Evolutionary conservation across 2,329 filamentous ascomycete genomes (phyloP), one percentile per base, ranked within the genome.

Genomic region (Pseudogymnoascus sp.): DNA sequence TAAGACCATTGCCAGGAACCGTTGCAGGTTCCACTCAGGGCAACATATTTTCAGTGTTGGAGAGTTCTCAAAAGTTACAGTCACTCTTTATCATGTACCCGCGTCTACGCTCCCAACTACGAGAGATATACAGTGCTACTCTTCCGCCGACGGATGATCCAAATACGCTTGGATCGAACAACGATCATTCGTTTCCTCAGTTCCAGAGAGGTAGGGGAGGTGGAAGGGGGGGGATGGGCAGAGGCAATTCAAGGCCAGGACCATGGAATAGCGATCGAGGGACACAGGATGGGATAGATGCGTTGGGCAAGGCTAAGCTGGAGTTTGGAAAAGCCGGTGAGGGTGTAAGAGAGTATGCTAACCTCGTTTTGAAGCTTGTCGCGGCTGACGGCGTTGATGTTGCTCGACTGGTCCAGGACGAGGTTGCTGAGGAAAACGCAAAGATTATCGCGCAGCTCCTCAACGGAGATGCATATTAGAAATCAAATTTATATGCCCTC

Each of bases 241-340:
- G 37, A 8, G 35, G 33, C 60, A 18, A 16, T n/a, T 35, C 37
- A 7, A 66, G 35, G 65, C 63, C 47, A 56, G 59, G 37, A 18
- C 62, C 66, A 3, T 89, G 85, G 86, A 83, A 81, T 21, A 76
- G 77, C 50, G 84, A 87, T 60, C 76, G 81, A 5, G 85, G 85
- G 5, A 77, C 85, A 59, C 76, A 80, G 62, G 80, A 80, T 18
- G 86, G 83, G 1, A 79, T 83, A 50, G 76, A 79, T 18, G 80
- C 79, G 12, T 73, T 88, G 64, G 79, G 80, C 44, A 77, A 73
- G 62, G 80, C 81, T 35, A 77, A 81, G 63, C 75, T 76, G 33
- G 77, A 78, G 31, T 77, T 79, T 1, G 78, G 80, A n/a, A 78
- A 81, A 67, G 80, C 81, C 63, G 83, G 83, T 31, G 83, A 86